These are phyloP conservation scores for Plasmodium vivax DNA, from an alignment of 169 alveolate species.

Conservation along the genomic window DNA sequence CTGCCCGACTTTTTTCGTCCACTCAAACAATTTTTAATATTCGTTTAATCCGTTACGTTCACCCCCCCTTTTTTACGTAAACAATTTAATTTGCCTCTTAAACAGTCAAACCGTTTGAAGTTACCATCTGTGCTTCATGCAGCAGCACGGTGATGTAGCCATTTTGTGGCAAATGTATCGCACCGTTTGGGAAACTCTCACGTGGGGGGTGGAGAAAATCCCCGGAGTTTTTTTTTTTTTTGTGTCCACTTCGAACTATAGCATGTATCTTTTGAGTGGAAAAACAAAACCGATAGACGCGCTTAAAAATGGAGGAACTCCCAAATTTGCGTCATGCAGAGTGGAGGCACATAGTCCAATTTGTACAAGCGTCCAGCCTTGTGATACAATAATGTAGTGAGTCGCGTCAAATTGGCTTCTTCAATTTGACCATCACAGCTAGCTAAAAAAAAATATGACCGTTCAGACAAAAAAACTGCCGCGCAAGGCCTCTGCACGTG, in stretches of 20 bases:
- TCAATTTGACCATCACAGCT: not conserved
- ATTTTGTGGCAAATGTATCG: not conserved
- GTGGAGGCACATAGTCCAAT: no score
- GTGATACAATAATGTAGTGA: no score
- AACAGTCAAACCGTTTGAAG: not conserved
- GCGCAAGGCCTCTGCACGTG: not conserved
- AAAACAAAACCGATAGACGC: not conserved
- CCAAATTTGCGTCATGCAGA: no score
- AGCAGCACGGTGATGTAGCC: not conserved
- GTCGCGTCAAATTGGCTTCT: no score
- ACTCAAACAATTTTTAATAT: not conserved
- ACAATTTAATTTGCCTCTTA: not conserved
- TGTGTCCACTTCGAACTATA: not conserved
- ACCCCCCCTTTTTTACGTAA: not conserved
- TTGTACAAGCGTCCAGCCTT: no score
- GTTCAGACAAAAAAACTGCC: not conserved
- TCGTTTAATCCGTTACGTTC: not conserved
- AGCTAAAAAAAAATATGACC: not conserved
- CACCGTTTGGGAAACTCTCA: not conserved
- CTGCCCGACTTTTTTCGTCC: not conserved
- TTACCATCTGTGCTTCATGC: not conserved
- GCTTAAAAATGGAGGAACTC: no score
- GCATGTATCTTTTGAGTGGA: not conserved
- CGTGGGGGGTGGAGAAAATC: not conserved
- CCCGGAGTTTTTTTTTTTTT: not conserved